Evolutionary conservation across 208 protist genomes (phyloP).

Genomic region (Leishmania guyanensis): DNA sequence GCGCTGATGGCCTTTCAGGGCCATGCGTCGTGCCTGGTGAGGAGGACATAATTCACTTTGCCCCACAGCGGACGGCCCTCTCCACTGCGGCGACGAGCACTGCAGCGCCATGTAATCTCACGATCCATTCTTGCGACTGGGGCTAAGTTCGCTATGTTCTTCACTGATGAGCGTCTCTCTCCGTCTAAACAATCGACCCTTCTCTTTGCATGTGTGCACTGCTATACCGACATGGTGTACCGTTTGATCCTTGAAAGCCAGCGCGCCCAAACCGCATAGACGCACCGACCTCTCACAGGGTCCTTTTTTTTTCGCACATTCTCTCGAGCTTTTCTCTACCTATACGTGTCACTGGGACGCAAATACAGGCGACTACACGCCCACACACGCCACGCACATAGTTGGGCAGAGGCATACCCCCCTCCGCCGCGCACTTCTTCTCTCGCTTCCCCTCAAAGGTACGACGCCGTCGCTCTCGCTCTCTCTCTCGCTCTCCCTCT

Average conservation of each 20-base stretch:
- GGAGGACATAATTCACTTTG: not conserved
- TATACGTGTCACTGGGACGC: not conserved
- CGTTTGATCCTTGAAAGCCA: not conserved
- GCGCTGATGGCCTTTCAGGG: not conserved
- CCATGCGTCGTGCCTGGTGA: not conserved
- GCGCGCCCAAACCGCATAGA: not conserved
- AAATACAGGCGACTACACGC: not conserved
- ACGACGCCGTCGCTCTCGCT: not conserved
- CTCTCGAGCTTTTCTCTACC: not conserved
- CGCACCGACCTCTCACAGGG: not conserved
- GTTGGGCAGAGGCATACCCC: not conserved
- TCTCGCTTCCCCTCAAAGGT: not conserved
- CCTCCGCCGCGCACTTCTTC: slow-evolving; percentile 1
- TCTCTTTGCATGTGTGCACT: not conserved
- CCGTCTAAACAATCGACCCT: not conserved
- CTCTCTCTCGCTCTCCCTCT: not conserved
- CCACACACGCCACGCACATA: not conserved
- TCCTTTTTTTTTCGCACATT: not conserved
- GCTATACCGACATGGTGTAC: not conserved
- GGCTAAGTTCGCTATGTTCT: not conserved
- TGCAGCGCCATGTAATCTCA: not conserved
- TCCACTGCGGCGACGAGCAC: not conserved
- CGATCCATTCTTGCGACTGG: not conserved
- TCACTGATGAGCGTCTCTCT: not conserved
- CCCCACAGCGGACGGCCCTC: not conserved